phyloP scores from a whole-genome alignment of 2,329 filamentous ascomycete genomes.

The Neonectria ditissima region DNA sequence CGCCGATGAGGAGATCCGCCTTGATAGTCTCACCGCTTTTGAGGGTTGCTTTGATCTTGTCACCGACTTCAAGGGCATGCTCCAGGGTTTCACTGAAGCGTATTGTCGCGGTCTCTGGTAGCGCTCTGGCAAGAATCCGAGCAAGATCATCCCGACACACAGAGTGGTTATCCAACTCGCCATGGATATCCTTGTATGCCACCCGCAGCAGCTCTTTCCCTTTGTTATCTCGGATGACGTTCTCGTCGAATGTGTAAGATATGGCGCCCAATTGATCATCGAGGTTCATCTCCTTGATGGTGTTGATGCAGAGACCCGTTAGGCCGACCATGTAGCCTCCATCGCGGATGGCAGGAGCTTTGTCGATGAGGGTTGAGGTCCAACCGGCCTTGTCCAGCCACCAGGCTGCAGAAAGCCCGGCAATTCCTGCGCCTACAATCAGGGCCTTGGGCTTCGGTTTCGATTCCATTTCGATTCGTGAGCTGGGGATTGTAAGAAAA shows the following conservation, averaged over 20 bases:
- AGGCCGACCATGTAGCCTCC: conserved; percentile 9
- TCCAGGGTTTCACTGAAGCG: conserved; percentile 1
- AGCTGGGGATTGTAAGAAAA: too few relatives aligned
- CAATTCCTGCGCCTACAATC: conserved; percentile 14
- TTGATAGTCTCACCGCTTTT: conserved; percentile 19
- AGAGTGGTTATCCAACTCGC: not conserved
- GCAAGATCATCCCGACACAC: conserved; percentile 11
- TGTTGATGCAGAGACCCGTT: not conserved
- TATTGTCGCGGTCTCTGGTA: conserved; percentile 1
- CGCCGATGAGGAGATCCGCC: conserved; percentile 15
- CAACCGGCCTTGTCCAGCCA: conserved; percentile 16
- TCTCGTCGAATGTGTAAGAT: conserved; percentile 3
- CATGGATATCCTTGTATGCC: conserved; percentile 9
- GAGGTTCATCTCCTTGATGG: conserved; percentile 7
- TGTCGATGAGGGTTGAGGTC: conserved; percentile 10
- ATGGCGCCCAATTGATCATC: not conserved
- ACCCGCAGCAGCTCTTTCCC: not conserved
- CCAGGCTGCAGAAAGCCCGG: conserved; percentile 12
- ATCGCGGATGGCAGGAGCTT: not conserved
- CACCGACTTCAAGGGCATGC: conserved; percentile 3
- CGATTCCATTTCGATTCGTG: too few relatives aligned
- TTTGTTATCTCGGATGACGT: not conserved
- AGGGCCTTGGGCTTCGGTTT: conserved; percentile 51
- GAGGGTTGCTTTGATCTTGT: conserved; percentile 6
- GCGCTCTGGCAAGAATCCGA: not conserved